Base-by-base conservation (phyloP, 345 rosid genomes). In the Murraya paniculata region DNA sequence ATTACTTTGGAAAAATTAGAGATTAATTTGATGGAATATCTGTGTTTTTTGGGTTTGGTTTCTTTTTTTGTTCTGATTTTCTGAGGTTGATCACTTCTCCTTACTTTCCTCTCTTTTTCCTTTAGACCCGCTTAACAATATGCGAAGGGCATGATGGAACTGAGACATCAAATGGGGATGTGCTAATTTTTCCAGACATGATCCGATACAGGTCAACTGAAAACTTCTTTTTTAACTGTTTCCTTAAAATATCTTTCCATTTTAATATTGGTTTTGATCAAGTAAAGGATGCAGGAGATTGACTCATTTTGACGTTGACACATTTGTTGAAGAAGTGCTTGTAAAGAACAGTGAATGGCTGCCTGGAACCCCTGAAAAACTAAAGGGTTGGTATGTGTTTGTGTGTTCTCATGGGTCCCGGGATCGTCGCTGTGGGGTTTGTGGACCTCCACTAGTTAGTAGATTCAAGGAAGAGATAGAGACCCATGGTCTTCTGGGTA, bases 131-230 rank as follows among this genome's bases (percentile, higher is more conserved):
- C 68, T 85, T 96, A 73, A 96, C 98, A 27, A 90, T 96, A 85
- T 96, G 99, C 4, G 98, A 96, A 82, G 99, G 99, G 39, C 98
- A 92, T 86, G 99, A 96, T 85, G 99, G 99, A 78, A 89, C 95
- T 11, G 97, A 92, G 87, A 94, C 97, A 71, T 96, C 98, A 71
- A 94, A 96, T 81, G 99, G 99, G 21, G 99, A 96, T 86, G 97
- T 96, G 22, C 87, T 94, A 75, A 94, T 96, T 69, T 96, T 96
- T 82, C 99, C 99, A 38, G 99, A 96, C 85, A 92, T 96, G 98
- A 85, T 92, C 81, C 90, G 97, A 94, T 96, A 96, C 89, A 92
- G 99, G 99, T 90, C 75, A 74, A 68, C 70, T 66, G 61, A 69
- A 2, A 60, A 9, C 58, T 33, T 61, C 35, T 73, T 69, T 13